Evolutionary conservation across 768 basidiomycete genomes (phyloP), one percentile per base, ranked within the genome.

Genomic region (Trametes villosa): DNA sequence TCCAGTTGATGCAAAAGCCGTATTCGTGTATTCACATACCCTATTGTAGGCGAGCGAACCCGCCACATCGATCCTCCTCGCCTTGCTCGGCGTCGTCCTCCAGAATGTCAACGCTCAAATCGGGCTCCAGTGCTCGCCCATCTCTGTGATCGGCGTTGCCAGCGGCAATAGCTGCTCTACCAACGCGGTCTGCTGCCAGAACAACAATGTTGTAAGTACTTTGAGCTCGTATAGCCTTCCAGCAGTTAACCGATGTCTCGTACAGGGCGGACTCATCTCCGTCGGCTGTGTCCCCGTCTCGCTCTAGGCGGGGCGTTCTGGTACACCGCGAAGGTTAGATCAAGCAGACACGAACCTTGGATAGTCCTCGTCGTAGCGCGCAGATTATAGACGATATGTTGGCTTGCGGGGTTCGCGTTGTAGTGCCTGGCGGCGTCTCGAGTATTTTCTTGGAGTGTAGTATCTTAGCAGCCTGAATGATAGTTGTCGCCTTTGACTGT

Each of bases 211-310:
- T 24, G 60, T 62, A n/a, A 27, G 60, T 51, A 8, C 2, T 26
- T 3, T 22, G 26, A 41, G 27, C 36, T 29, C 17, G 11, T 15
- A 5, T 17, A 38, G 26, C 17, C 4, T 15, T 27, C 7, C 18
- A 22, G 4, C n/a, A 34, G 9, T 12, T n/a, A 3, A 5, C 27
- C 22, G 9, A 49, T 26, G 17, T 29, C 3, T 31, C 27, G 1
- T 26, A 9, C 38, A 67, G 65, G 62, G 65, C 8, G 57, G 62
- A 46, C 31, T 64, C 20, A 31, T 64, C 49, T 61, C 56, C 49
- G 52, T 64, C 33, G 65, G 65, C 51, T 67, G 65, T 40, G 36
- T 59, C 27, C 63, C 63, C 33, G 34, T 64, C 30, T 20, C 30
- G 20, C 63, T 64, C 41, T 64, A 52, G 33, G 11, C 30, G 24